Conservation (phyloP, 257 asterid species). For the Nicotiana noctiflora region DNA sequence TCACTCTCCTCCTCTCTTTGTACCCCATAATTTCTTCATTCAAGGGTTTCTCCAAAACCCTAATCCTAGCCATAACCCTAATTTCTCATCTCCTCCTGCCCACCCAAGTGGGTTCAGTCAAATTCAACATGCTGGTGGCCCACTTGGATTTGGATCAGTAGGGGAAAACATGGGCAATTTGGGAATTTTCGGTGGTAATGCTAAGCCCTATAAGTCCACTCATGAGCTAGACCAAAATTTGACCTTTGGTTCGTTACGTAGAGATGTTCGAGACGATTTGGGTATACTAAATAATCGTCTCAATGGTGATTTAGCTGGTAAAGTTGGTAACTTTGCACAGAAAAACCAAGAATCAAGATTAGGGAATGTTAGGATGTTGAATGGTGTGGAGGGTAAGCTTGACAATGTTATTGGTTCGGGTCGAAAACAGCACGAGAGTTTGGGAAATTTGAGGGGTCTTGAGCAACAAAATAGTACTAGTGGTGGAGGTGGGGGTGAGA, state of each 20-base stretch:
- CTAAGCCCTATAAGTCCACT: background rate
- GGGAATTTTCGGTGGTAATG: constrained; percentile 23
- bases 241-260: constrained; percentile 49
- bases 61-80: constrained; percentile 27
- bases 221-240: constrained; percentile 38
- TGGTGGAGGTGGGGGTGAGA: constrained; percentile 7
- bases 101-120: constrained; percentile 22
- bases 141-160: constrained; percentile 14
- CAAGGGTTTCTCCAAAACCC: constrained; percentile 48
- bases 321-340: constrained; percentile 13
- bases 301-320: constrained; percentile 18
- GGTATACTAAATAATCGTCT: constrained; percentile 9
- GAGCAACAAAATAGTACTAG: constrained; percentile 22
- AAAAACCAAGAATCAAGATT: constrained; percentile 15
- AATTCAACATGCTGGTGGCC: constrained; percentile 27
- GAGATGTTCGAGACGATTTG: constrained; percentile 16
- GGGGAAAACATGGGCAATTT: constrained; percentile 23
- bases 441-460: constrained; percentile 20
- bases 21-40: constrained; percentile 45
- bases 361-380: constrained; percentile 22
- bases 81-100: constrained; percentile 26
- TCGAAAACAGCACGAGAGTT: constrained; percentile 21
- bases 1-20: constrained; percentile 38
- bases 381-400: constrained; percentile 20
- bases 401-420: constrained; percentile 23